These are phyloP conservation scores for Mortierella sp. DNA, from an alignment of 371 early-diverging fungal species.

Conservation along the genomic window DNA sequence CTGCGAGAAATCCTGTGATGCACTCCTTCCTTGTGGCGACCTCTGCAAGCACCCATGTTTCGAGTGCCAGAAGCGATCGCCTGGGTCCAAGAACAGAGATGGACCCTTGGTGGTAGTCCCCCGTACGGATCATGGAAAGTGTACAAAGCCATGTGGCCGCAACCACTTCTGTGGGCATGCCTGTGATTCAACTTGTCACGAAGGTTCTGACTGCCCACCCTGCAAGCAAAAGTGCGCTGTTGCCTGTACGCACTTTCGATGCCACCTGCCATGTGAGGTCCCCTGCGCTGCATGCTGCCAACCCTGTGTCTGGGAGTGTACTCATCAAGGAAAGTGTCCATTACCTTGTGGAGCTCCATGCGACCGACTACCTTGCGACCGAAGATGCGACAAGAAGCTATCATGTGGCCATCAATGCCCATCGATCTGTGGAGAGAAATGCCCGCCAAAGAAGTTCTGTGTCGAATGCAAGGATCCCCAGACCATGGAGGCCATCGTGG, in stretches of 20 bases:
- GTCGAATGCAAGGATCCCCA: slow-evolving; percentile 37
- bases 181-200: slow-evolving; percentile 42
- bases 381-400: slow-evolving; percentile 55
- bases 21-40: slow-evolving; percentile 50
- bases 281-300: slow-evolving; percentile 59
- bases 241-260: slow-evolving; percentile 55
- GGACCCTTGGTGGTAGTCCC: neutral
- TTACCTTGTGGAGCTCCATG: slow-evolving; percentile 68
- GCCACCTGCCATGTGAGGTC: slow-evolving; percentile 46
- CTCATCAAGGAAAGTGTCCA: slow-evolving; percentile 56
- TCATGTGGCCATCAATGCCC: slow-evolving; percentile 65
- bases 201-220: slow-evolving; percentile 47
- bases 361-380: slow-evolving; percentile 61
- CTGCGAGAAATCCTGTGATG: slow-evolving; percentile 20
- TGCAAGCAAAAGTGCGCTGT: slow-evolving; percentile 54
- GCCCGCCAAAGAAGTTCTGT: slow-evolving; percentile 56
- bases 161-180: slow-evolving; percentile 30
- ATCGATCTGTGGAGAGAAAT: slow-evolving; percentile 63
- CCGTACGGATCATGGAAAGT: slow-evolving; percentile 22
- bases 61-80: slow-evolving; percentile 17
- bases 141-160: slow-evolving; percentile 10
- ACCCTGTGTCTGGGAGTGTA: slow-evolving; percentile 58
- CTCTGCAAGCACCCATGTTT: slow-evolving; percentile 25
- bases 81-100: neutral
- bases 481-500: slow-evolving; percentile 40